Percentiles rank a stretch among this genome's conserved stretches.
Evolutionary conservation across 2,329 filamentous ascomycete species (phyloP).

Genomic region (Phialophora macrospora): DNA sequence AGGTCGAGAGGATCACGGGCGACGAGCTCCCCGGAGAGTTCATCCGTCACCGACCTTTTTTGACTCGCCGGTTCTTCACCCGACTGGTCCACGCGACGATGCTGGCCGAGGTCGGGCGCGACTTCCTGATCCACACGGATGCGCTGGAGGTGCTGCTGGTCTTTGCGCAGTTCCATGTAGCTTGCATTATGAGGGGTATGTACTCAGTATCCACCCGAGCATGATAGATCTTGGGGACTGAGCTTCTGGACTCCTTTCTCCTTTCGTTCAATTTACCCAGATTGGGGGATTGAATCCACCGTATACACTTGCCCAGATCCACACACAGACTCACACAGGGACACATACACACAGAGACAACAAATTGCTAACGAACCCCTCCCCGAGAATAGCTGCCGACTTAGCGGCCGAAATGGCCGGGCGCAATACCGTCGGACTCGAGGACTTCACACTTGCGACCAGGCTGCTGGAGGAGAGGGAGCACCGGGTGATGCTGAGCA

Average conservation of each 20-base stretch:
- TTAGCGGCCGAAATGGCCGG: not conserved
- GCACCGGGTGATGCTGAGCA: not conserved
- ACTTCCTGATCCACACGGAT: not conserved
- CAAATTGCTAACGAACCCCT: not conserved
- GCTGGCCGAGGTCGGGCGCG: not conserved
- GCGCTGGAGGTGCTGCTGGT: not conserved
- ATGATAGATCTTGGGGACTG: not conserved
- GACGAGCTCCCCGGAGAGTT: not conserved
- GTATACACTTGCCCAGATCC: too few species aligned
- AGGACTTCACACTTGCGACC: not conserved
- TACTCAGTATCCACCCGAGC: not conserved
- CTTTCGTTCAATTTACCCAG: too few species aligned
- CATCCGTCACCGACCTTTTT: not conserved
- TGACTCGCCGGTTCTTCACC: not conserved
- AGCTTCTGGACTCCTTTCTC: not conserved
- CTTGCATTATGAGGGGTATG: not conserved
- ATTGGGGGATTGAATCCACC: too few species aligned
- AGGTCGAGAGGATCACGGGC: not conserved
- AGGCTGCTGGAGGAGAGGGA: constrained; percentile 2
- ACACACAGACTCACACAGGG: not conserved
- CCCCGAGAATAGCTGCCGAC: not conserved
- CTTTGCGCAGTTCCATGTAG: not conserved
- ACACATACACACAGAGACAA: not conserved
- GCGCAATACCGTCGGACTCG: not conserved
- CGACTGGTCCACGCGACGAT: not conserved